These are phyloP conservation scores for Leccinum aurantiacum DNA, from an alignment of 768 basidiomycete species.

Conservation along the genomic window DNA sequence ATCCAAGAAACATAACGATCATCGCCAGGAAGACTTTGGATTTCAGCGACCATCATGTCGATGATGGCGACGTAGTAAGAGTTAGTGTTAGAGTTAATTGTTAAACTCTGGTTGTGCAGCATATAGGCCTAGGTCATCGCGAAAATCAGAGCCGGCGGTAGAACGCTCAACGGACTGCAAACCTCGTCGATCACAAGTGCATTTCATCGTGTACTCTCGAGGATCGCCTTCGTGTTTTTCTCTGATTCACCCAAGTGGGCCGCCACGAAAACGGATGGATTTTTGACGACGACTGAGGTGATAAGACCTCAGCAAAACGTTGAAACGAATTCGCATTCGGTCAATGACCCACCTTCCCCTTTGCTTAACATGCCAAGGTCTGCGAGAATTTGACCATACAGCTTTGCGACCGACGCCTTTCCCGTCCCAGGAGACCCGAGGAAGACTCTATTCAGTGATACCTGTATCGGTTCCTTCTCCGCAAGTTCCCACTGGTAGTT, in stretches of 20 bases:
- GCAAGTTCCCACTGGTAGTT: not conserved
- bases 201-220: no score
- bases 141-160: not conserved
- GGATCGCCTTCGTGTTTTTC: not conserved
- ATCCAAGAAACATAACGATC: not conserved
- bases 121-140: not conserved
- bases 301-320: not conserved
- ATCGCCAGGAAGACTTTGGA: not conserved
- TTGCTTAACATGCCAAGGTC: not conserved
- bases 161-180: no score
- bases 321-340: not conserved
- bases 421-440: not conserved
- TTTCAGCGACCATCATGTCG: not conserved
- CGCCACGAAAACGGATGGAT: not conserved
- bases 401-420: not conserved
- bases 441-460: not conserved
- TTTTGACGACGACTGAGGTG: not conserved
- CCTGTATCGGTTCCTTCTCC: not conserved
- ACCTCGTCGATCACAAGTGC: no score
- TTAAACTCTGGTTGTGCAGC: not conserved
- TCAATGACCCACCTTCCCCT: not conserved
- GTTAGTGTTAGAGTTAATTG: no score
- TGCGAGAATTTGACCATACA: not conserved
- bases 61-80: not conserved
- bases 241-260: not conserved